Conservation (phyloP, 805 yeast genomes). For the Debaryomyces maramus region DNA sequence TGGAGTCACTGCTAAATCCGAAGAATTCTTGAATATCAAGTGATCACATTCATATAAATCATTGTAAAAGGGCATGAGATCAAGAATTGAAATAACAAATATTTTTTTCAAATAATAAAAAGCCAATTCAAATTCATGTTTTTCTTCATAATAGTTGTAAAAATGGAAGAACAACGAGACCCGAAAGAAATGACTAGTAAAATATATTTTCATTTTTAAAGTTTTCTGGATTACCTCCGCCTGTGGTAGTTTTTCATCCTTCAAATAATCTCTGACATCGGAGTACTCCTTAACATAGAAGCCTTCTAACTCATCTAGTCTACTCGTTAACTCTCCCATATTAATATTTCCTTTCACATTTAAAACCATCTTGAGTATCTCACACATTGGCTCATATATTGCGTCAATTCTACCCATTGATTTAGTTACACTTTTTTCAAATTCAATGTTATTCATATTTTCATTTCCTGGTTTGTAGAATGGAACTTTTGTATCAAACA, state of each 20-base stretch:
- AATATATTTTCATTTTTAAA: constrained; percentile 18
- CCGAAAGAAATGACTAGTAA: constrained; percentile 18
- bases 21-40: constrained; percentile 10
- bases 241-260: neutral
- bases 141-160: constrained; percentile 26
- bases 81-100: constrained; percentile 15
- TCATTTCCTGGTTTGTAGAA: constrained; percentile 26
- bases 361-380: constrained; percentile 14
- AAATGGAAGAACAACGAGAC: constrained; percentile 24
- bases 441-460: constrained; percentile 26
- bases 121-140: constrained; percentile 19
- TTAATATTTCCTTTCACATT: constrained; percentile 16
- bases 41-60: constrained; percentile 13
- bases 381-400: constrained; percentile 11
- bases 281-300: constrained; percentile 8
- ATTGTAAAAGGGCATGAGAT: constrained; percentile 21
- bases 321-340: constrained; percentile 15
- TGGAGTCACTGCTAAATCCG: constrained; percentile 21
- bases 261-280: constrained; percentile 1
- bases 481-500: constrained; percentile 23
- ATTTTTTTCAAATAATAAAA: constrained; percentile 30
- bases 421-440: constrained; percentile 29
- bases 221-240: constrained; percentile 5
- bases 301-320: constrained; percentile 13
- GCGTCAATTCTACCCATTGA: constrained; percentile 12